Conservation (phyloP, 1,284 basidiomycete genomes). For the Chalciporus sp. region DNA sequence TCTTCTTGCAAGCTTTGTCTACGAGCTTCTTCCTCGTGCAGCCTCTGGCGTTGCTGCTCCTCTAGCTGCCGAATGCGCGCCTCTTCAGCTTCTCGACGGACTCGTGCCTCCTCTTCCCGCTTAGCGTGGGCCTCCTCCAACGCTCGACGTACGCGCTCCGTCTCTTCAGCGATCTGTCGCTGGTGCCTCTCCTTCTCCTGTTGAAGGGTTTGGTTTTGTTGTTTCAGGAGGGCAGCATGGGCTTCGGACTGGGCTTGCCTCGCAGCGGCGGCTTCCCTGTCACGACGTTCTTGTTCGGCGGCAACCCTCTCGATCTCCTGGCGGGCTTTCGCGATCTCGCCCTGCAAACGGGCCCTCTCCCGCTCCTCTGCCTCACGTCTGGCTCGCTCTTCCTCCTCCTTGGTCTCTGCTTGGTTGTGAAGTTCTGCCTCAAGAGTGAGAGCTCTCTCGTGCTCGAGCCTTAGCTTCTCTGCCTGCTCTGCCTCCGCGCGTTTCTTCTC, state of each 20-base stretch:
- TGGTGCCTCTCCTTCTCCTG: constrained; percentile 32
- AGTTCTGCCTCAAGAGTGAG: constrained; percentile 33
- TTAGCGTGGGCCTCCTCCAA: constrained; percentile 31
- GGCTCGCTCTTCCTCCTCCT: constrained; percentile 31
- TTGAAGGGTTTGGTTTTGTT: constrained; percentile 23
- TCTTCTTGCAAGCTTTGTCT: constrained; percentile 30
- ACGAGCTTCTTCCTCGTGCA: constrained; percentile 34
- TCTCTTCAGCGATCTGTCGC: constrained; percentile 29
- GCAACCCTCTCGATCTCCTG: constrained; percentile 27
- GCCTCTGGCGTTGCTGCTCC: constrained; percentile 29
- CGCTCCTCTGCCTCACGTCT: constrained; percentile 27
- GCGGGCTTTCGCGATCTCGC: constrained; percentile 30
- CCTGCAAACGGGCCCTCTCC: constrained; percentile 31
- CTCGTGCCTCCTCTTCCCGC: constrained; percentile 27
- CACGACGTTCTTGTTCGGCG: constrained; percentile 30
- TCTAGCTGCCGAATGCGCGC: constrained; percentile 29
- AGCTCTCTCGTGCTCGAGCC: constrained; percentile 33
- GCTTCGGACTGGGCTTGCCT: constrained; percentile 32
- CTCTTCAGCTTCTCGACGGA: constrained; percentile 27
- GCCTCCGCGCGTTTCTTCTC: constrained; percentile 26
- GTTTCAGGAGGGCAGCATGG: constrained; percentile 27
- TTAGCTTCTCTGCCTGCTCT: constrained; percentile 31
- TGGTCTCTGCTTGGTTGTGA: constrained; percentile 24
- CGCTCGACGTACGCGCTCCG: constrained; percentile 27
- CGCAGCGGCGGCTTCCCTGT: constrained; percentile 26